These are phyloP conservation scores for Stephania yunnanensis DNA, from an alignment of 164 flowering plant species.

Conservation along the genomic window DNA sequence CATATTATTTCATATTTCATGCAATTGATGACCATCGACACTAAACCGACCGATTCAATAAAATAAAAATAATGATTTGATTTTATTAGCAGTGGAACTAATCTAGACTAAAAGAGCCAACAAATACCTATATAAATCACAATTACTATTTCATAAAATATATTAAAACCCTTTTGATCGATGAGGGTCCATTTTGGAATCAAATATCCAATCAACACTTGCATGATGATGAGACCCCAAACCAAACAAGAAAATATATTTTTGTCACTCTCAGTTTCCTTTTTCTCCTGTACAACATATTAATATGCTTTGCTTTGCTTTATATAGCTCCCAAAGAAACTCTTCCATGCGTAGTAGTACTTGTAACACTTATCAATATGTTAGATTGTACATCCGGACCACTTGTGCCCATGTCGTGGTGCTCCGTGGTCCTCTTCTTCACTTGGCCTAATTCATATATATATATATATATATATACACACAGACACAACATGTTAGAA, in stretches of 20 bases:
- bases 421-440: background rate
- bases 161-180: no score
- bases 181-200: background rate
- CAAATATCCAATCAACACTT: background rate
- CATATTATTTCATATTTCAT: no score
- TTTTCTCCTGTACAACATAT: background rate
- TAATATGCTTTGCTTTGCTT: background rate
- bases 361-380: background rate
- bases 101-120: no score
- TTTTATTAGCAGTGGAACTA: background rate
- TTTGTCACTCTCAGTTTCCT: background rate
- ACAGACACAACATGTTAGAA: background rate
- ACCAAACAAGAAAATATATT: background rate
- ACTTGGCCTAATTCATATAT: background rate
- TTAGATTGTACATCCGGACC: background rate
- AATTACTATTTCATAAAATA: no score
- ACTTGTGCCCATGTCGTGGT: background rate
- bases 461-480: background rate
- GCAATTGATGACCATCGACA: no score
- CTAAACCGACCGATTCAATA: no score
- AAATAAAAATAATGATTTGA: no score
- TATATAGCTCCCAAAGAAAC: background rate
- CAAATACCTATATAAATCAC: no score
- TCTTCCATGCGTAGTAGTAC: background rate
- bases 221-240: background rate